These are phyloP conservation scores for Penicillium ochrochloron DNA, from an alignment of 495 filamentous ascomycete genomes.

Conservation along the genomic window DNA sequence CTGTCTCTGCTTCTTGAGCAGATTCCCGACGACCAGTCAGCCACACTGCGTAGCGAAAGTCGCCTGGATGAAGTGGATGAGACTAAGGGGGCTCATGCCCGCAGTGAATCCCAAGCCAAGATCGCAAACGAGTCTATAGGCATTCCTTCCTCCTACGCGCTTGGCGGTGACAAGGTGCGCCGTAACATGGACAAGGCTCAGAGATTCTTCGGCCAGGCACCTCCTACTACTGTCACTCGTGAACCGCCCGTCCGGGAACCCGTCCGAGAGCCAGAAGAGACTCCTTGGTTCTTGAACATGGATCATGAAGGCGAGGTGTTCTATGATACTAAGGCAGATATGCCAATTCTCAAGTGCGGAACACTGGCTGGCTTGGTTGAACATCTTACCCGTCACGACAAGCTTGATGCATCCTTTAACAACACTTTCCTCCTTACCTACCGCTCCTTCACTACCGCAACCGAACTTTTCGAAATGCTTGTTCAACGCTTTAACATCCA, in stretches of 20 bases:
- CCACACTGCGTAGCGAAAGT: slow-evolving; percentile 39
- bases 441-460: slow-evolving; percentile 87
- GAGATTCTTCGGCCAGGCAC: slow-evolving; percentile 88
- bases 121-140: slow-evolving; percentile 52
- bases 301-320: slow-evolving; percentile 90
- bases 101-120: slow-evolving; percentile 41
- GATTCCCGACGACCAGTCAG: slow-evolving; percentile 53
- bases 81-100: slow-evolving; percentile 36
- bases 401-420: slow-evolving; percentile 93
- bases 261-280: slow-evolving; percentile 66
- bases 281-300: slow-evolving; percentile 80
- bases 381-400: slow-evolving; percentile 93
- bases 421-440: slow-evolving; percentile 98
- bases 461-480: slow-evolving; percentile 90
- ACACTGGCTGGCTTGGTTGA: slow-evolving; percentile 91
- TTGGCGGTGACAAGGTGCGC: slow-evolving; percentile 65
- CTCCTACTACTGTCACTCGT: slow-evolving; percentile 54
- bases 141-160: slow-evolving; percentile 67
- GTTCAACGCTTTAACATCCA: slow-evolving; percentile 90
- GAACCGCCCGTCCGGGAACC: slow-evolving; percentile 52
- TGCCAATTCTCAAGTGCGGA: slow-evolving; percentile 81
- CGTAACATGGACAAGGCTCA: slow-evolving; percentile 80
- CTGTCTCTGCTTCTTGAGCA: slow-evolving; percentile 85
- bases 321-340: slow-evolving; percentile 78
- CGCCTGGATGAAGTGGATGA: slow-evolving; percentile 42